Evolutionary conservation across 495 filamentous ascomycete genomes (phyloP).

Genomic region (Patellaria atrata): DNA sequence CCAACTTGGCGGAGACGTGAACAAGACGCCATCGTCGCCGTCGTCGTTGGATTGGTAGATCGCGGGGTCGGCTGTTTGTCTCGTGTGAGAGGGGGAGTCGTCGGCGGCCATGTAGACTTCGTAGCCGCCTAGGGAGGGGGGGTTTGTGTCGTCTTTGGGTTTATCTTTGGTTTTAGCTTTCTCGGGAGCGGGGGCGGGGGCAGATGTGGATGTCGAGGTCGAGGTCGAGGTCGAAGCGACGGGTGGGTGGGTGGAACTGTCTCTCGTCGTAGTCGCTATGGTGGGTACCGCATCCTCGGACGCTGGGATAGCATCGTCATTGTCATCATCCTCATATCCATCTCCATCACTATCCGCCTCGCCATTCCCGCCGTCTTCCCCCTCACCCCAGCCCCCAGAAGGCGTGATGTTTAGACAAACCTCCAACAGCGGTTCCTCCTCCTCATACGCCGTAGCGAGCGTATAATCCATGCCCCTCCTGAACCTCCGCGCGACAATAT

Average conservation of each 20-base stretch:
- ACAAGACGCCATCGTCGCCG: slow-evolving; percentile 80
- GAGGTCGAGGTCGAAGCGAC: too few species aligned
- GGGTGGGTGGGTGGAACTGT: not conserved
- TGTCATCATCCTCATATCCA: not conserved
- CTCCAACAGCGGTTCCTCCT: slow-evolving; percentile 69
- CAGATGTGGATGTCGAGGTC: too few species aligned
- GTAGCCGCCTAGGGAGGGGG: slow-evolving; percentile 53
- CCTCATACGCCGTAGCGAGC: slow-evolving; percentile 67
- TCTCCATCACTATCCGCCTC: slow-evolving; percentile 18
- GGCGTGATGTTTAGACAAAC: slow-evolving; percentile 75
- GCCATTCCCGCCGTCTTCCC: slow-evolving; percentile 27
- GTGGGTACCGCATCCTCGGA: slow-evolving; percentile 1
- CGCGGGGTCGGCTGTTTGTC: slow-evolving; percentile 42
- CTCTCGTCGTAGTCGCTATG: slow-evolving; percentile 4
- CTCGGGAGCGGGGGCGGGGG: too few species aligned
- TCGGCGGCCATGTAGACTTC: slow-evolving; percentile 88
- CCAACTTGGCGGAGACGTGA: slow-evolving; percentile 78
- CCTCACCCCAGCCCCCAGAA: slow-evolving; percentile 65
- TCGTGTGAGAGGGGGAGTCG: slow-evolving; percentile 58
- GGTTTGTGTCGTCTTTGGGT: slow-evolving; percentile 13
- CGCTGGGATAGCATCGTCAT: slow-evolving; percentile 4
- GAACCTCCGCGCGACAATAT: slow-evolving; percentile 67
- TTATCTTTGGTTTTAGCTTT: slow-evolving; percentile 3
- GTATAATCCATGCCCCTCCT: slow-evolving; percentile 81
- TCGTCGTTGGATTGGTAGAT: slow-evolving; percentile 61